phyloP scores from a whole-genome alignment of 2,329 filamentous ascomycete genomes.

The Cladophialophora immunda region DNA sequence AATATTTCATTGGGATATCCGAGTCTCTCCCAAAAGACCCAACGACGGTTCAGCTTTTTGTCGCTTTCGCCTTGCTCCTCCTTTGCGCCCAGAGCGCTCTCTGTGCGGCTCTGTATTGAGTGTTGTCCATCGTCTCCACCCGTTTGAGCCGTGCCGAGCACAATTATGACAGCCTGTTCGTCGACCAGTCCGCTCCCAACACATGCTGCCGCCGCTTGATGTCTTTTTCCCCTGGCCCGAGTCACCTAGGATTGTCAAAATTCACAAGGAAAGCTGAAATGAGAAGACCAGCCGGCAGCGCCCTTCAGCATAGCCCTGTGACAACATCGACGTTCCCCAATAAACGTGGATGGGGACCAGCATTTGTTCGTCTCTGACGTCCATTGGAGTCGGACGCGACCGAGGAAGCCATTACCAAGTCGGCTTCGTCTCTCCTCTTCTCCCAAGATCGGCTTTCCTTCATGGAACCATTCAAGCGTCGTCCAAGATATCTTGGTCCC shows the following conservation, averaged over 20 bases:
- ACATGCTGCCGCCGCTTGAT: background rate
- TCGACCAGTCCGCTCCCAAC: background rate
- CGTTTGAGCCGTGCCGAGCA: background rate
- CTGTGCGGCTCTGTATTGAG: background rate
- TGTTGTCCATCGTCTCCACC: background rate
- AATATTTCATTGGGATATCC: background rate
- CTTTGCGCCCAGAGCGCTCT: background rate
- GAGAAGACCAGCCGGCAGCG: background rate
- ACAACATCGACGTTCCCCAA: background rate
- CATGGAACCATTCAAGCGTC: background rate
- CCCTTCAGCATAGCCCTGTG: background rate
- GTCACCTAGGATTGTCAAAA: background rate
- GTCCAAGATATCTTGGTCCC: background rate
- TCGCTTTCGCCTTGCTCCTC: background rate
- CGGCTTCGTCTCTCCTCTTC: background rate
- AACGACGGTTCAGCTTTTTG: background rate
- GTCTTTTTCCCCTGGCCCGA: background rate
- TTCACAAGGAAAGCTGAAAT: background rate
- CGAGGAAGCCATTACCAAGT: background rate
- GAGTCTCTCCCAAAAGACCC: background rate
- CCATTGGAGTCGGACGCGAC: background rate
- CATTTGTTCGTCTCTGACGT: background rate
- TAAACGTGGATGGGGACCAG: background rate
- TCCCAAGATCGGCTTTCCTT: background rate
- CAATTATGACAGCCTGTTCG: background rate